Evolutionary conservation across 805 yeast species (phyloP), one percentile per base, ranked within the genome.

Genomic region (Clavispora carvajalis): DNA sequence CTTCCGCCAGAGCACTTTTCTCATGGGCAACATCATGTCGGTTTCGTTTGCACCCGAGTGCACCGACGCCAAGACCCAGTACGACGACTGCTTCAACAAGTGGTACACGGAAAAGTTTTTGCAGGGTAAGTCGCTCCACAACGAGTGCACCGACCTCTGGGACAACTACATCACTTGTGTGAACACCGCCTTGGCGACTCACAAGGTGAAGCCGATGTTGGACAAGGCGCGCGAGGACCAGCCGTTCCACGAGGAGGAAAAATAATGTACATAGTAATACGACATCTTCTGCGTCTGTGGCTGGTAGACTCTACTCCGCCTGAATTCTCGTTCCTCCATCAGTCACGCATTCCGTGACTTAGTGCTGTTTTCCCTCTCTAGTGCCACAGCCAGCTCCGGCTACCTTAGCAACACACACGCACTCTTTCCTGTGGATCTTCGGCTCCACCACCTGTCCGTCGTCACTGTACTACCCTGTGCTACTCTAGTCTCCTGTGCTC

Each of bases 1-100:
- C 12, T 13, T 16, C 31, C 12, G 31, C 19, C 31, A 28, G 31
- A 28, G 19, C 31, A 28, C n/a, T 16, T 10, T 28, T 25, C 29
- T 25, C 34, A 69, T 69, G 74, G 74, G 74, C 39, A 69, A 65
- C 47, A 59, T 56, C 38, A 68, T 69, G 73, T 69, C 95, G 6
- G 69, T 60, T 9, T 88, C 96, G 45, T 85, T 93, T 71, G 98
- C 99, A 26, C 96, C 97, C 19, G 98, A 93, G 66, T 93, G 99
- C 64, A 87, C 95, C 17, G 85, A 79, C 25, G 76, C 83, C 43
- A 93, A 93, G 63, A 79, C 79, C 52, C 77, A 80, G 54, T 93
- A 93, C 57, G 98, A 93, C 58, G 84, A 81, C 55, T 93, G 99
- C 62, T 93, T 93, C 68, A 90, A 89, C 63, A 76, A 76, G 49